A percentile compares a stretch with the other conserved stretches of the same genome.
These are phyloP conservation scores for Brassica hybrid DNA, from an alignment of 441 rosid genomes.

Conservation along the genomic window DNA sequence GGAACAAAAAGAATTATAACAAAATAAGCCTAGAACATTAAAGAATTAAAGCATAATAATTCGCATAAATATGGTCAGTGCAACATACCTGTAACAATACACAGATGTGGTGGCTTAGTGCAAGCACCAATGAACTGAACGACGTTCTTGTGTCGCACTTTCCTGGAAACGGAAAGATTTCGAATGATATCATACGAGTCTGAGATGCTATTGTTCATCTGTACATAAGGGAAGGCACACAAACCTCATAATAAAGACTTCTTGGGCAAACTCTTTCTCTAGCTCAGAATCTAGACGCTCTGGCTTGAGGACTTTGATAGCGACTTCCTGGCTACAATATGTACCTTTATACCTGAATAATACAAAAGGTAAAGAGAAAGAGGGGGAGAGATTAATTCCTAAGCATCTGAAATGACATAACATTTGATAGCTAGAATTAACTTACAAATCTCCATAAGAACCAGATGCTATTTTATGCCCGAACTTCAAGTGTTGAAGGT, in stretches of 20 bases:
- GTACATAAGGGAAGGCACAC: slow-evolving; percentile 28
- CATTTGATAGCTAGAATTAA: slow-evolving; percentile 31
- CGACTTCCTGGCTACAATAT: slow-evolving; percentile 78
- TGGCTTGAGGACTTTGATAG: slow-evolving; percentile 76
- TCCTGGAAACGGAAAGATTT: slow-evolving; percentile 50
- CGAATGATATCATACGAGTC: slow-evolving; percentile 12
- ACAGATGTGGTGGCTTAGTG: slow-evolving; percentile 73
- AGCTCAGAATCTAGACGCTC: slow-evolving; percentile 67
- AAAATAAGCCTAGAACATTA: slow-evolving; percentile 9
- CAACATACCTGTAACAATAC: slow-evolving; percentile 68
- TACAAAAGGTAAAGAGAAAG: slow-evolving; percentile 18
- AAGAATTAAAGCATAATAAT: slow-evolving; percentile 5
- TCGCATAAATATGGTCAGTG: slow-evolving; percentile 20
- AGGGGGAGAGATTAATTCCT: slow-evolving; percentile 19
- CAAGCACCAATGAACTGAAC: slow-evolving; percentile 86
- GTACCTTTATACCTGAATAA: slow-evolving; percentile 69
- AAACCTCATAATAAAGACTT: slow-evolving; percentile 81
- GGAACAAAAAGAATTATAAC: neutral
- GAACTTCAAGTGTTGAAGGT: slow-evolving; percentile 55
- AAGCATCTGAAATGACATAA: slow-evolving; percentile 22
- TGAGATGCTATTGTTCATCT: slow-evolving; percentile 13
- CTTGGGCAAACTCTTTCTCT: slow-evolving; percentile 81
- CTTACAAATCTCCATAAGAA: slow-evolving; percentile 79
- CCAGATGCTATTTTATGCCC: slow-evolving; percentile 75
- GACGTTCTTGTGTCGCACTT: slow-evolving; percentile 77